Percentiles rank a stretch among this genome's conserved stretches.
phyloP scores from a whole-genome alignment of 257 asterid genomes.

The Knoxia roxburghii region DNA sequence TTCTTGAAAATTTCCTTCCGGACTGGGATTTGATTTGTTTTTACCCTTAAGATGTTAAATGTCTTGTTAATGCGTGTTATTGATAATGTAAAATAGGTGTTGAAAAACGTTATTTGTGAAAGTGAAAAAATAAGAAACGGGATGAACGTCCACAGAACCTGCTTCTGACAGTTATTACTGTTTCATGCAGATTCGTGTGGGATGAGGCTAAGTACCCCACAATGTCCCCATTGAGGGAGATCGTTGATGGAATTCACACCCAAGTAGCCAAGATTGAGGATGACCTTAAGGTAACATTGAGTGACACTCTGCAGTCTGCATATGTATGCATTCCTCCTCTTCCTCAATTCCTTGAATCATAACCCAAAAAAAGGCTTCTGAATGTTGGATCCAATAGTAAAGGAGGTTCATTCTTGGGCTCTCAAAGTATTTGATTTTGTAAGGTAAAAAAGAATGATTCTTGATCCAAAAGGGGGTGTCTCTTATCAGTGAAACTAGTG shows the following conservation, averaged over 20 bases:
- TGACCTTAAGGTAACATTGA: slow-evolving; percentile 69
- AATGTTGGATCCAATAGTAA: background rate
- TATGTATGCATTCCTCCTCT: background rate
- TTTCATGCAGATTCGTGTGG: slow-evolving; percentile 61
- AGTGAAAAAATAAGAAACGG: too few relatives aligned
- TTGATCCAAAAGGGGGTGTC: background rate
- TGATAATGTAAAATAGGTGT: too few relatives aligned
- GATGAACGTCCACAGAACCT: too few relatives aligned
- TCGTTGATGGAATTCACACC: slow-evolving; percentile 74
- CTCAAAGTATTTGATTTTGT: background rate
- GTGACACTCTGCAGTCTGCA: background rate
- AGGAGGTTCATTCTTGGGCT: background rate
- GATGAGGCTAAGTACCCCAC: slow-evolving; percentile 89
- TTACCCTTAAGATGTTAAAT: too few relatives aligned
- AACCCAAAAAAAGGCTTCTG: too few relatives aligned
- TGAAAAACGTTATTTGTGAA: too few relatives aligned
- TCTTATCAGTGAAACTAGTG: background rate
- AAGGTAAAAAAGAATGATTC: background rate
- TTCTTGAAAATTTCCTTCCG: too few relatives aligned
- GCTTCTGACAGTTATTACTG: background rate
- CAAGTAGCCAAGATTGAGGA: slow-evolving; percentile 83
- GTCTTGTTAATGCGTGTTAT: too few relatives aligned
- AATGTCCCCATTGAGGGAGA: slow-evolving; percentile 78
- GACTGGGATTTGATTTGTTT: too few relatives aligned
- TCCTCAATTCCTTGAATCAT: background rate